These are phyloP conservation scores for Claviceps pazoutovae DNA, from an alignment of 2,329 filamentous ascomycete genomes.

Conservation along the genomic window DNA sequence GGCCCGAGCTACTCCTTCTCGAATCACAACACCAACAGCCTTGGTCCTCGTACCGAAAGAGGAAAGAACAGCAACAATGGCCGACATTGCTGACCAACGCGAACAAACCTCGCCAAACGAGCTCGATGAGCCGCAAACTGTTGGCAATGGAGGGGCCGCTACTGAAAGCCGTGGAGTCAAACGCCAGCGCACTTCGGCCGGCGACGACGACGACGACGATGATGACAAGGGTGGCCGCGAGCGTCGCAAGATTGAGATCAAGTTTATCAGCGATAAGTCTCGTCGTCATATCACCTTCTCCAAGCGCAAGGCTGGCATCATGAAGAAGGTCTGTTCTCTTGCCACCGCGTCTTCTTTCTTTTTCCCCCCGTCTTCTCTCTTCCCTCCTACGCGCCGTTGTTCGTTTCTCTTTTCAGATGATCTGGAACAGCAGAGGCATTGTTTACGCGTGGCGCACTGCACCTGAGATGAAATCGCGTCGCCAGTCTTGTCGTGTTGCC, in stretches of 20 bases:
- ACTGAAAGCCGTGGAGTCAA: conserved; percentile 74
- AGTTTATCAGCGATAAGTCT: conserved; percentile 99
- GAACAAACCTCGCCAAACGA: conserved; percentile 62
- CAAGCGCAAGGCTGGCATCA: conserved; percentile 98
- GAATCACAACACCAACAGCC: not conserved
- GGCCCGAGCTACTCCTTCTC: conserved; percentile 2
- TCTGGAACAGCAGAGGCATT: too few species aligned
- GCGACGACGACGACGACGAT: conserved; percentile 93
- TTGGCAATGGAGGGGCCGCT: conserved; percentile 58
- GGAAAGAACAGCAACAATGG: conserved; percentile 34
- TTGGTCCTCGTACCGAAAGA: not conserved
- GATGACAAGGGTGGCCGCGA: conserved; percentile 96
- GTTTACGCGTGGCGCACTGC: too few species aligned
- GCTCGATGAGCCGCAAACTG: conserved; percentile 56
- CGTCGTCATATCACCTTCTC: conserved; percentile 98
- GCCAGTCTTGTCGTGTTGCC: too few species aligned
- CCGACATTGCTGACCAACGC: conserved; percentile 68
- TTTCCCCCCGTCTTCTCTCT: not conserved
- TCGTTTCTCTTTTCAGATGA: too few species aligned
- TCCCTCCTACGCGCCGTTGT: too few species aligned
- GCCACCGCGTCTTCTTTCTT: not conserved
- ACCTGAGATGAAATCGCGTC: too few species aligned
- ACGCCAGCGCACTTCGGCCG: conserved; percentile 66
- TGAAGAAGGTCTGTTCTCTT: conserved; percentile 80
- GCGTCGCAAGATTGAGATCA: conserved; percentile 99